These are phyloP conservation scores for Yarrowia sp. DNA, from an alignment of 805 yeast species.

Conservation along the genomic window DNA sequence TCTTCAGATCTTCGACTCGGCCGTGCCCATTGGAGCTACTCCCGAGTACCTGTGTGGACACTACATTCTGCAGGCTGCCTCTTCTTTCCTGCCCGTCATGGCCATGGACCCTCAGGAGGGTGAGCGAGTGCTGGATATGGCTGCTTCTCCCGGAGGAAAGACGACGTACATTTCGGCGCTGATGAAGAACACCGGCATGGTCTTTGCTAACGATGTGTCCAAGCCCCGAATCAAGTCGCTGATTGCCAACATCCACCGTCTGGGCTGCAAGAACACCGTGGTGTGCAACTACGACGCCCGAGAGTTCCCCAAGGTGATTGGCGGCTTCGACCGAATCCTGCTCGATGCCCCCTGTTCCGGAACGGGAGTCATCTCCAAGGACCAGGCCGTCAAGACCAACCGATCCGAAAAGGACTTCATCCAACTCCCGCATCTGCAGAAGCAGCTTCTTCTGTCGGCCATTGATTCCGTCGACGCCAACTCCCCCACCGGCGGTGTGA, in stretches of 20 bases:
- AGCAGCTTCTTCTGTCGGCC: slow-evolving; percentile 90
- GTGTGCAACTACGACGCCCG: slow-evolving; percentile 98
- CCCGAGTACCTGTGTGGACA: slow-evolving; percentile 99
- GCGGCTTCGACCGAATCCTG: slow-evolving; percentile 94
- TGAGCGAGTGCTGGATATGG: slow-evolving; percentile 97
- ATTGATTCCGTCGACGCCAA: slow-evolving; percentile 96
- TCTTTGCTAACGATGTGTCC: slow-evolving; percentile 96
- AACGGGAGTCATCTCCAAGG: slow-evolving; percentile 98
- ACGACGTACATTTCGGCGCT: slow-evolving; percentile 93
- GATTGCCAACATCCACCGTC: slow-evolving; percentile 95
- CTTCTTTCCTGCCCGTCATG: slow-evolving; percentile 96
- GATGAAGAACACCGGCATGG: slow-evolving; percentile 98
- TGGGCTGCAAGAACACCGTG: slow-evolving; percentile 95
- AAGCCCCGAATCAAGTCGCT: slow-evolving; percentile 95
- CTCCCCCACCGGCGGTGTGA: slow-evolving; percentile 88
- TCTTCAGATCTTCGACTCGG: slow-evolving; percentile 94
- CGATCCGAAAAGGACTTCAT: slow-evolving; percentile 96
- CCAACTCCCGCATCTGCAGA: slow-evolving; percentile 95
- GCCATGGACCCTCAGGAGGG: slow-evolving; percentile 97
- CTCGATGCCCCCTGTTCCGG: slow-evolving; percentile 99
- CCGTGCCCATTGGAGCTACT: slow-evolving; percentile 99
- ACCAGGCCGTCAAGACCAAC: slow-evolving; percentile 88
- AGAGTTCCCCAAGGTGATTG: slow-evolving; percentile 97
- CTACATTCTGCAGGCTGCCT: slow-evolving; percentile 97
- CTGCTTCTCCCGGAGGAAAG: slow-evolving; percentile 99